Base-by-base conservation (phyloP, 2,329 filamentous ascomycete species). In the Pyricularia pennisetigena region DNA sequence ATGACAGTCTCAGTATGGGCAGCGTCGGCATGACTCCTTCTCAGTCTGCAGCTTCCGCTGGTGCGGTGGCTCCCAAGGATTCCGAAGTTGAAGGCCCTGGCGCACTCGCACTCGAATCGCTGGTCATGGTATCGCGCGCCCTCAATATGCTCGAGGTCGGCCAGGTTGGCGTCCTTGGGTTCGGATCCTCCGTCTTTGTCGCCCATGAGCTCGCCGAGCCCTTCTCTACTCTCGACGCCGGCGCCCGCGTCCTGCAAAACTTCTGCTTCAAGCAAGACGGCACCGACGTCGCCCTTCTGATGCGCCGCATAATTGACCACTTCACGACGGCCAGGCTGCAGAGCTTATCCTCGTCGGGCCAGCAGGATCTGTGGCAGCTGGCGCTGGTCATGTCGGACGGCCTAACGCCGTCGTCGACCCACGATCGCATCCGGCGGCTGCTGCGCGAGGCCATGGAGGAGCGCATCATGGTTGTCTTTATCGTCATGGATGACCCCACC, bases 391-490 rank as follows among this genome's bases (percentile, higher is more conserved):
- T 99, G 67, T 97, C 92, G 0, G 95, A 99, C 74, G 95, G 96
- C 9, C 87, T 98, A 28, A 97, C 94, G 72, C 93, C 96, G 67
- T 88, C 86, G 54, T 82, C 83, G 1, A 90, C 94, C 65, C 94
- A 98, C 77, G 92, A 93, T 23, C 84, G 87, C 5, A 94, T 99
- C 72, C 86, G 91, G 20, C 84, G 92, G 5, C 84, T 98, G 26
- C 88, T 99, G 12, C 85, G 95, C 10, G 90, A 94, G 78, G 94
- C 95, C 0, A 88, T 93, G 74, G 94, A 97, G 78, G 92, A 97
- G 79, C 85, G 93, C 20, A 96, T 99, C 76, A 97, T 99, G 92
- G 89, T 98, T 71, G 94, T 99, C 6, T 99, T 99, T 77, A 92
- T 99, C 73, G 91, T 99, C 74, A 93, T 99, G 75, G 95, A 99